Percentiles rank a stretch among this genome's conserved stretches.
These are phyloP conservation scores for Phytophthora cactorum DNA, from an alignment of 352 stramenopile genomes.

Conservation along the genomic window DNA sequence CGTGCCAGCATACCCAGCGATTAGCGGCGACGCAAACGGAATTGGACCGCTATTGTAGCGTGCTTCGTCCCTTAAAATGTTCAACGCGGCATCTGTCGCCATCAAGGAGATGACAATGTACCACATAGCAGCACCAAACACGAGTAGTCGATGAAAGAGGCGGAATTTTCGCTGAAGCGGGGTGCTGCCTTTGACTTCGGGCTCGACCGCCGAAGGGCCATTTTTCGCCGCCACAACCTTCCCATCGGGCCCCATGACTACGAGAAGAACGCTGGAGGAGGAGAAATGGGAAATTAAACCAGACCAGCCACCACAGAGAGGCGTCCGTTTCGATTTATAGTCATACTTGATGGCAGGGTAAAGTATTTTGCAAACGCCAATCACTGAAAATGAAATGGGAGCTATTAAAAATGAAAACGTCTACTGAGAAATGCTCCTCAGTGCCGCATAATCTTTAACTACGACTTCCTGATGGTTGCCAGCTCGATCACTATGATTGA, in stretches of 20 bases:
- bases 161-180: constrained; percentile 26
- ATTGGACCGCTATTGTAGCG: constrained; percentile 15
- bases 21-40: constrained; percentile 22
- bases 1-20: constrained; percentile 36
- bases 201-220: constrained; percentile 6
- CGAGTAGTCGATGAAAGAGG: constrained; percentile 22
- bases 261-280: too few relatives aligned
- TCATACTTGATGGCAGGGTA: constrained; percentile 8
- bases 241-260: constrained; percentile 19
- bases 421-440: too few relatives aligned
- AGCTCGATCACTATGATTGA: too few relatives aligned
- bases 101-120: constrained; percentile 42
- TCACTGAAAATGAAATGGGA: background rate
- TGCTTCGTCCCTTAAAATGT: constrained; percentile 32
- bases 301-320: background rate
- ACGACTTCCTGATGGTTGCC: too few relatives aligned
- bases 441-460: too few relatives aligned
- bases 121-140: constrained; percentile 34
- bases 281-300: constrained; percentile 12
- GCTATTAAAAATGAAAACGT: background rate
- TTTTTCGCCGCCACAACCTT: constrained; percentile 23
- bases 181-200: constrained; percentile 12
- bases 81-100: constrained; percentile 26
- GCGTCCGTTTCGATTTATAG: constrained; percentile 27
- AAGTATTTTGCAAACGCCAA: background rate